phyloP scores from a whole-genome alignment of 345 rosid species.

The Xanthoceras sorbifolium region DNA sequence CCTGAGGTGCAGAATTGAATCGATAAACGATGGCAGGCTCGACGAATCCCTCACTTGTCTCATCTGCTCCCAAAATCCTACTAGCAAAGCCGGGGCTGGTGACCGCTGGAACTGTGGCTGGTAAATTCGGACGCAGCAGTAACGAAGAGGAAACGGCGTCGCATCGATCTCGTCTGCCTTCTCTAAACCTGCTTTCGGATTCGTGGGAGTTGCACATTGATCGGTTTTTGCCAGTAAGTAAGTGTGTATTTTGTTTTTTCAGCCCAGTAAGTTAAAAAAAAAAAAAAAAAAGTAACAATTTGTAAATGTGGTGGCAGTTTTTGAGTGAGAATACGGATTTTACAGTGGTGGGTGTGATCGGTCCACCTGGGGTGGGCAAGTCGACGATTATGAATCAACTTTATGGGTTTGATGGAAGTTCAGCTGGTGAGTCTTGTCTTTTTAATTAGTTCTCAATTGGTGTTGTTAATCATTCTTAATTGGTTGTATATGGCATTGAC shows the following conservation, averaged over 20 bases:
- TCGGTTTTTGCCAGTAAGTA: slow-evolving; percentile 75
- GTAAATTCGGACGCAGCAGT: slow-evolving; percentile 60
- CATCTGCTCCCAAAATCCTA: slow-evolving; percentile 71
- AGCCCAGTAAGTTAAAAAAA: background rate
- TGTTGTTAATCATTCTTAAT: too few species aligned
- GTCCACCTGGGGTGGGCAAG: slow-evolving; percentile 78
- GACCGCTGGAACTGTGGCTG: slow-evolving; percentile 46
- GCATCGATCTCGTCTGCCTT: slow-evolving; percentile 68
- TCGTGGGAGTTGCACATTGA: slow-evolving; percentile 88
- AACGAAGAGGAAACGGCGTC: slow-evolving; percentile 54
- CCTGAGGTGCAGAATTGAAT: too few species aligned
- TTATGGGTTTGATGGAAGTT: slow-evolving; percentile 69
- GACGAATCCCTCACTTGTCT: slow-evolving; percentile 29
- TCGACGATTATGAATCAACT: slow-evolving; percentile 81
- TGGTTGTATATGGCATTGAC: background rate
- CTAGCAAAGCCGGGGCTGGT: slow-evolving; percentile 67
- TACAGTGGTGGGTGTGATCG: slow-evolving; percentile 81
- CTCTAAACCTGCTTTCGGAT: slow-evolving; percentile 81
- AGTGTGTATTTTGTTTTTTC: background rate
- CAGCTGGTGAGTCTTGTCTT: slow-evolving; percentile 54
- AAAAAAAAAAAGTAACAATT: background rate
- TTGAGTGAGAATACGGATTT: slow-evolving; percentile 84
- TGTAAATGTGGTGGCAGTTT: slow-evolving; percentile 46
- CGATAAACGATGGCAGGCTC: slow-evolving; percentile 41
- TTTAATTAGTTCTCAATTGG: too few species aligned